Conservation (phyloP, 257 asterid species). For the Buddleja alternifolia region DNA sequence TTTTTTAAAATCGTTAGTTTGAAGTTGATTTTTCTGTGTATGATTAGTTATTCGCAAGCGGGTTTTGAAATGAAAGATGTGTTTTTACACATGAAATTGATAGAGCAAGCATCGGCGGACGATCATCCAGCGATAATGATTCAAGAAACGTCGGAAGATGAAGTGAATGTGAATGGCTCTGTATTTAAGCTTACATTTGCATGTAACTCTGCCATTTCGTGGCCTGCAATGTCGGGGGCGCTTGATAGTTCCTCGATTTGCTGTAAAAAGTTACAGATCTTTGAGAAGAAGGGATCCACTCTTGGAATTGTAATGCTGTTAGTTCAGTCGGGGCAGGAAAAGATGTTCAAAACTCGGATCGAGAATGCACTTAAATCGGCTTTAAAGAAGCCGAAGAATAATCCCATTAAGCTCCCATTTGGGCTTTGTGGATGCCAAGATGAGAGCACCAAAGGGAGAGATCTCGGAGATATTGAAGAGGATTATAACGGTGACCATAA, state of each 20-base stretch:
- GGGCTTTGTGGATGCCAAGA: constrained; percentile 98
- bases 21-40: constrained; percentile 4
- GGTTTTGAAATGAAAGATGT: constrained; percentile 98
- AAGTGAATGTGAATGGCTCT: constrained; percentile 53
- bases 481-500: constrained; percentile 60
- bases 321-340: constrained; percentile 83
- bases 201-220: constrained; percentile 83
- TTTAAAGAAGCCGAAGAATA: constrained; percentile 70
- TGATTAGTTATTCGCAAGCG: constrained; percentile 80
- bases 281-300: constrained; percentile 91
- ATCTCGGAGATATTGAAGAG: constrained; percentile 67
- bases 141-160: constrained; percentile 76
- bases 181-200: constrained; percentile 85
- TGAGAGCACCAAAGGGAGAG: constrained; percentile 69
- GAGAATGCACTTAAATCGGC: constrained; percentile 80
- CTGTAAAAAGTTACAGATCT: constrained; percentile 87
- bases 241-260: constrained; percentile 85
- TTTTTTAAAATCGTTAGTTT: constrained; percentile 12
- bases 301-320: constrained; percentile 71
- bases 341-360: constrained; percentile 65
- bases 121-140: constrained; percentile 82
- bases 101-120: constrained; percentile 78
- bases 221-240: constrained; percentile 93
- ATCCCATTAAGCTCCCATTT: constrained; percentile 78
- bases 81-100: constrained; percentile 87